Conservation (phyloP, 2,329 filamentous ascomycete genomes). For the Apiospora sp. region DNA sequence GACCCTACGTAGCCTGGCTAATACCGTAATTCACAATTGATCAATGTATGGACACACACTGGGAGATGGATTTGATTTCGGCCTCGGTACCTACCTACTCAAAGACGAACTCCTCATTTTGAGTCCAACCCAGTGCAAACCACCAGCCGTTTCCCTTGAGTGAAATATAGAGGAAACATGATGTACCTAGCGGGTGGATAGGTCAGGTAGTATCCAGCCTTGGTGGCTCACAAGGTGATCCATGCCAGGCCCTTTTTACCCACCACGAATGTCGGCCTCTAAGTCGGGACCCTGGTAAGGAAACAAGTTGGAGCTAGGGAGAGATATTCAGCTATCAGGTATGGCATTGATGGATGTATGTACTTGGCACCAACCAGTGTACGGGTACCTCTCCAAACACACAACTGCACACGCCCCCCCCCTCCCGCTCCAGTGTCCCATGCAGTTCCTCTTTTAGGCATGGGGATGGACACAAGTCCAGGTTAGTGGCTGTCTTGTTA, state of each 20-base stretch:
- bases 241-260: slow-evolving; percentile 15
- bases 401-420: slow-evolving; percentile 22
- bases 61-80: not conserved
- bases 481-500: slow-evolving; percentile 14
- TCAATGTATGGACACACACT: not conserved
- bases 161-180: not conserved
- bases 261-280: slow-evolving; percentile 13
- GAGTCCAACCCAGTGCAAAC: not conserved
- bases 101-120: not conserved
- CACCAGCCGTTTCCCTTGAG: not conserved
- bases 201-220: not conserved
- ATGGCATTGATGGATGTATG: not conserved
- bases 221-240: slow-evolving; percentile 1
- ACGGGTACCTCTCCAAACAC: slow-evolving; percentile 3
- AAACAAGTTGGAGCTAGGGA: slow-evolving; percentile 10
- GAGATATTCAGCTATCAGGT: slow-evolving; percentile 10
- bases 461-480: slow-evolving; percentile 19
- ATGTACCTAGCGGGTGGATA: not conserved
- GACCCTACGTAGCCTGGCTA: too few relatives aligned
- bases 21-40: too few relatives aligned
- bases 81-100: not conserved
- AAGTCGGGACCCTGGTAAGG: slow-evolving; percentile 6
- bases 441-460: slow-evolving; percentile 24
- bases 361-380: slow-evolving; percentile 10
- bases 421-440: slow-evolving; percentile 7